Evolutionary conservation across 2,329 filamentous ascomycete species (phyloP).

Genomic region (Arthrinium puccinioides): DNA sequence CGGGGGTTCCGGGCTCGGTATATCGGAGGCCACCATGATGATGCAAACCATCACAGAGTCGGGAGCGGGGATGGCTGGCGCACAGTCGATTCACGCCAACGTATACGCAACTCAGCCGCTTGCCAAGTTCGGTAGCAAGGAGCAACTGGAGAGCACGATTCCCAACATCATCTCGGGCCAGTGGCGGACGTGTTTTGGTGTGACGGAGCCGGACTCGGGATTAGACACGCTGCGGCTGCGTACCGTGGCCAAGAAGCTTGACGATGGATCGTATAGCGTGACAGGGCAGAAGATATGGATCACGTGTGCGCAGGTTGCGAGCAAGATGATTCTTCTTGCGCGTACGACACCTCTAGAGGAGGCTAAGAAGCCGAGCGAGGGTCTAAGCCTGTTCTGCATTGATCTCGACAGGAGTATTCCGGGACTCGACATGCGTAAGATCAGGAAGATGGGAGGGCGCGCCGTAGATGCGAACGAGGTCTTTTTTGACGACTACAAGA

Average conservation of each 20-base stretch:
- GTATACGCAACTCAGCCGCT: slow-evolving; percentile 72
- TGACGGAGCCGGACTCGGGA: slow-evolving; percentile 77
- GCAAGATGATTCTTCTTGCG: slow-evolving; percentile 76
- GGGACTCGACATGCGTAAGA: slow-evolving; percentile 59
- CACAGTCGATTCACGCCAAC: slow-evolving; percentile 56
- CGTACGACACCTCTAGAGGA: slow-evolving; percentile 65
- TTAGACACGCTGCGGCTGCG: slow-evolving; percentile 68
- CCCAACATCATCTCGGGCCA: slow-evolving; percentile 65
- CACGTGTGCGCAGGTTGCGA: slow-evolving; percentile 73
- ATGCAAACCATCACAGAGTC: slow-evolving; percentile 74
- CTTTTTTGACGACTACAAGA: slow-evolving; percentile 73
- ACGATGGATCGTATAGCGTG: slow-evolving; percentile 56
- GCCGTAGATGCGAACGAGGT: slow-evolving; percentile 82
- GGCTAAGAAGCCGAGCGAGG: slow-evolving; percentile 63
- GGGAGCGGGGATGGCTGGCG: slow-evolving; percentile 71
- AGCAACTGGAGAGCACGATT: slow-evolving; percentile 57
- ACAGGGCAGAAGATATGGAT: slow-evolving; percentile 88
- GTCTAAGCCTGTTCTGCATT: slow-evolving; percentile 74
- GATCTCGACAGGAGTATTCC: slow-evolving; percentile 57
- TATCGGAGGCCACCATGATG: slow-evolving; percentile 82
- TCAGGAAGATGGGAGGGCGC: slow-evolving; percentile 79
- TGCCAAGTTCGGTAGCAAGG: slow-evolving; percentile 61
- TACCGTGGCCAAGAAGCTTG: slow-evolving; percentile 50
- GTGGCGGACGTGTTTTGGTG: slow-evolving; percentile 71
- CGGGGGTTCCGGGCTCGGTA: slow-evolving; percentile 68